These are phyloP conservation scores for Phyllosticta citribraziliensis DNA, from an alignment of 2,329 filamentous ascomycete species.

Conservation along the genomic window DNA sequence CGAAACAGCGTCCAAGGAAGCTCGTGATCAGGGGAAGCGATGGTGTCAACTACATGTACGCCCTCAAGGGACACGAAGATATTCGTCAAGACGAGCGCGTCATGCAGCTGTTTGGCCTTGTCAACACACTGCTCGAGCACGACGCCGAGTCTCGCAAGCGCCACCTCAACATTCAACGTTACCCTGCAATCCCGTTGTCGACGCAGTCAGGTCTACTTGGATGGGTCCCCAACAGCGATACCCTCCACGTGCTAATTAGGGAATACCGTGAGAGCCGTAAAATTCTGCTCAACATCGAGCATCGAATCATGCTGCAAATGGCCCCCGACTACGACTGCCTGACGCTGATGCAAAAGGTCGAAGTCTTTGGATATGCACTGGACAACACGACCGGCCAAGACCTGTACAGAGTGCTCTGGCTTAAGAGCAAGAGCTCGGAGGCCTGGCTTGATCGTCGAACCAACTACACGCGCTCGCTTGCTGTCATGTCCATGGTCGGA, in stretches of 20 bases:
- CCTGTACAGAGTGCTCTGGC: conserved; percentile 92
- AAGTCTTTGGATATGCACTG: conserved; percentile 97
- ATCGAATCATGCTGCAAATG: conserved; percentile 99
- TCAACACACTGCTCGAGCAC: conserved; percentile 87
- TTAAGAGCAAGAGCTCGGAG: conserved; percentile 97
- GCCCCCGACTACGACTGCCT: conserved; percentile 97
- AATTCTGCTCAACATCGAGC: conserved; percentile 97
- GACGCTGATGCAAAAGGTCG: conserved; percentile 98
- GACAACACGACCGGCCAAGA: conserved; percentile 99
- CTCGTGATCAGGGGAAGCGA: conserved; percentile 83
- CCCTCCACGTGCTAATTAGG: conserved; percentile 88
- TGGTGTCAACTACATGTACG: conserved; percentile 75
- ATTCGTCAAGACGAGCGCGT: conserved; percentile 98
- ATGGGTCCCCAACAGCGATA: conserved; percentile 97
- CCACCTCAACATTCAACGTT: conserved; percentile 91
- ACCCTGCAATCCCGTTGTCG: conserved; percentile 91
- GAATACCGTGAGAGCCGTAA: conserved; percentile 96
- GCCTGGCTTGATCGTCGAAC: conserved; percentile 95
- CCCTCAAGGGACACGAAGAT: conserved; percentile 98
- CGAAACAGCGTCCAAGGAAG: conserved; percentile 90
- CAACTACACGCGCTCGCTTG: conserved; percentile 95
- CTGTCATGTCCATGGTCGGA: conserved; percentile 99
- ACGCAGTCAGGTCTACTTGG: conserved; percentile 92
- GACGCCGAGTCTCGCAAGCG: conserved; percentile 96
- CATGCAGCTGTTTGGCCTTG: conserved; percentile 97